phyloP scores from a whole-genome alignment of 352 stramenopile species.

The Globisporangium irregulare region DNA sequence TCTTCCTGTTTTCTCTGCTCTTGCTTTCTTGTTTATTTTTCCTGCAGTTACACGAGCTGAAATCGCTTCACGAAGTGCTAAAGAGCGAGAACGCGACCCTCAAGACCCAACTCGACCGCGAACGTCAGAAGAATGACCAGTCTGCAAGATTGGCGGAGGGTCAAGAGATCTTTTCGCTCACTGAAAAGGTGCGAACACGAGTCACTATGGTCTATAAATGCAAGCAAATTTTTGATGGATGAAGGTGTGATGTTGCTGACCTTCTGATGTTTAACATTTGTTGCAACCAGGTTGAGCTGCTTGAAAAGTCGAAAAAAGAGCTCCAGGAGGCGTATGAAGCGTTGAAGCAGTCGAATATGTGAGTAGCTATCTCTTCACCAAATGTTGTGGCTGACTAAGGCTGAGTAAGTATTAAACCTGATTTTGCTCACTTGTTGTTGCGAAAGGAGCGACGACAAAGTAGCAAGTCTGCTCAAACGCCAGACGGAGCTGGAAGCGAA shows the following conservation, averaged over 20 bases:
- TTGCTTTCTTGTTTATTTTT: not conserved
- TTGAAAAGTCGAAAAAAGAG: slow-evolving; percentile 41
- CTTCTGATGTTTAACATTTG: not conserved
- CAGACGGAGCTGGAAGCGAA: slow-evolving; percentile 35
- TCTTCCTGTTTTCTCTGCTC: not conserved
- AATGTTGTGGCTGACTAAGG: not conserved
- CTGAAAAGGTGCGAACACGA: slow-evolving; percentile 31
- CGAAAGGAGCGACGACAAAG: slow-evolving; percentile 32
- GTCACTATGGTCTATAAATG: not conserved
- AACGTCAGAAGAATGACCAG: slow-evolving; percentile 31
- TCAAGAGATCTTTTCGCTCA: slow-evolving; percentile 32
- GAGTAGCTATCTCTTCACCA: not conserved
- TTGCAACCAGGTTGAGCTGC: slow-evolving; percentile 21
- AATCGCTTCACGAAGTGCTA: slow-evolving; percentile 43
- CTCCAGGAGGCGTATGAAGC: slow-evolving; percentile 31
- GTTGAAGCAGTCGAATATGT: slow-evolving; percentile 38
- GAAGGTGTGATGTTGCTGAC: not conserved
- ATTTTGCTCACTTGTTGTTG: slow-evolving; percentile 10
- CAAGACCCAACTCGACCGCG: slow-evolving; percentile 44
- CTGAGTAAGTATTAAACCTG: not conserved
- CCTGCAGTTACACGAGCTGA: slow-evolving; percentile 56
- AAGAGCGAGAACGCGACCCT: slow-evolving; percentile 49
- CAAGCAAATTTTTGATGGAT: not conserved
- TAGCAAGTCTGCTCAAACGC: slow-evolving; percentile 26
- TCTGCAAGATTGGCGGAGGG: slow-evolving; percentile 27